Evolutionary conservation across 495 filamentous ascomycete genomes (phyloP).

Genomic region (Penicillium pancosmium): DNA sequence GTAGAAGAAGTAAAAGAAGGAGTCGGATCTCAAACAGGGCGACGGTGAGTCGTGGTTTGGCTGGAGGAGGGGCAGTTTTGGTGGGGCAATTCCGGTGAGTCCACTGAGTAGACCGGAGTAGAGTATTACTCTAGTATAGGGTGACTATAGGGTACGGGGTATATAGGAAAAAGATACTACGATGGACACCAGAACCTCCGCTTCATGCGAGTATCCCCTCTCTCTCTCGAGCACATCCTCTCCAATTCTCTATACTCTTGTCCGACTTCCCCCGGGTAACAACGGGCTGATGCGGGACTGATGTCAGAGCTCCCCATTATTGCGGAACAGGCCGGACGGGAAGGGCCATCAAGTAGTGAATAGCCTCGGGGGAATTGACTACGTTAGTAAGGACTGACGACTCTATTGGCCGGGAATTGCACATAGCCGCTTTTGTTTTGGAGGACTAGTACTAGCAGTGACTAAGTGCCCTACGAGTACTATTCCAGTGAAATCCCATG

Average conservation of each 20-base stretch:
- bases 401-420: constrained; percentile 18
- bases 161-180: too few species aligned
- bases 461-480: too few species aligned
- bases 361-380: constrained; percentile 39
- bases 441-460: too few species aligned
- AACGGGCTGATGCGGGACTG: constrained; percentile 55
- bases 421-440: constrained; percentile 15
- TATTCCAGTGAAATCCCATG: constrained; percentile 11
- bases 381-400: neutral
- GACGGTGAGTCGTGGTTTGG: constrained; percentile 32
- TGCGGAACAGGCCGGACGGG: constrained; percentile 41
- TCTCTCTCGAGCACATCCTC: constrained; percentile 2
- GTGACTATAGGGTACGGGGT: too few species aligned
- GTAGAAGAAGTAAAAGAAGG: neutral
- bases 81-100: constrained; percentile 31
- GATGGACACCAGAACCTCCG: too few species aligned
- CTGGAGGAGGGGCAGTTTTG: constrained; percentile 24
- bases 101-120: too few species aligned
- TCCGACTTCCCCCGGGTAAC: constrained; percentile 33
- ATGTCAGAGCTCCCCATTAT: constrained; percentile 40
- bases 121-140: too few species aligned
- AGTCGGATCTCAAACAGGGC: constrained; percentile 26
- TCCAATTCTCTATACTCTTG: constrained; percentile 6
- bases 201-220: constrained; percentile 9
- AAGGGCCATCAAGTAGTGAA: constrained; percentile 15